Percentiles rank a stretch among this genome's conserved stretches.
Conservation (phyloP, 352 stramenopile genomes). For the Discostella stelligera region DNA sequence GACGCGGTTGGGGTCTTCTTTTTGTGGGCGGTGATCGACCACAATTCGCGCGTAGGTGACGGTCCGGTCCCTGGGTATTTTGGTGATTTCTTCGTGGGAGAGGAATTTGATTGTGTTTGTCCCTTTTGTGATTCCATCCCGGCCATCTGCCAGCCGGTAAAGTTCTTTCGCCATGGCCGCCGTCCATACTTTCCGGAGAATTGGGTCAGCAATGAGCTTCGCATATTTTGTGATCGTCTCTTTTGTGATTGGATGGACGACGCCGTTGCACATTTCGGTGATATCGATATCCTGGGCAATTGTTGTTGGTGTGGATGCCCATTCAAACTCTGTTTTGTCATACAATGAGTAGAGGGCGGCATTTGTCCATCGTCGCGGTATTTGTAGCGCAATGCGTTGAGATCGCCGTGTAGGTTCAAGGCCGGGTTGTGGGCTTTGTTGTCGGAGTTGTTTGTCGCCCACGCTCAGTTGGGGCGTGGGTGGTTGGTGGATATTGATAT, state of each 20-base stretch:
- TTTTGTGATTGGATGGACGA: slow-evolving; percentile 6
- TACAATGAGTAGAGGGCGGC: not conserved
- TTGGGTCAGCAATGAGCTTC: not conserved
- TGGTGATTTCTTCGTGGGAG: slow-evolving; percentile 13
- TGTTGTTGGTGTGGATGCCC: not conserved
- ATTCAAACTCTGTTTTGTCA: not conserved
- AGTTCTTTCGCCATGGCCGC: slow-evolving; percentile 2
- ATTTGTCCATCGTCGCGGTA: not conserved
- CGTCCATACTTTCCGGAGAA: slow-evolving; percentile 15
- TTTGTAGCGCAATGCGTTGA: not conserved
- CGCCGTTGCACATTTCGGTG: not conserved
- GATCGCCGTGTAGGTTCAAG: not conserved
- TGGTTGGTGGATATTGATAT: not conserved
- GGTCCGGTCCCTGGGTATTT: slow-evolving; percentile 10
- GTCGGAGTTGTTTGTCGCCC: not conserved
- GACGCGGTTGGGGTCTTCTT: slow-evolving; percentile 26
- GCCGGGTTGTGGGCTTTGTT: not conserved
- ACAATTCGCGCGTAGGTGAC: slow-evolving; percentile 40
- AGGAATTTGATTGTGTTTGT: slow-evolving; percentile 52
- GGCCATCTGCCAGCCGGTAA: not conserved
- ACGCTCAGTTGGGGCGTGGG: not conserved
- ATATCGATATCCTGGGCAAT: slow-evolving; percentile 1
- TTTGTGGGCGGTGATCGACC: slow-evolving; percentile 17
- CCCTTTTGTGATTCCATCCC: not conserved
- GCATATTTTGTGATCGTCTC: slow-evolving; percentile 1